Percentiles rank a stretch among this genome's conserved stretches.
Evolutionary conservation across 805 yeast genomes (phyloP).

Genomic region (Saccharomycopsis sp.): DNA sequence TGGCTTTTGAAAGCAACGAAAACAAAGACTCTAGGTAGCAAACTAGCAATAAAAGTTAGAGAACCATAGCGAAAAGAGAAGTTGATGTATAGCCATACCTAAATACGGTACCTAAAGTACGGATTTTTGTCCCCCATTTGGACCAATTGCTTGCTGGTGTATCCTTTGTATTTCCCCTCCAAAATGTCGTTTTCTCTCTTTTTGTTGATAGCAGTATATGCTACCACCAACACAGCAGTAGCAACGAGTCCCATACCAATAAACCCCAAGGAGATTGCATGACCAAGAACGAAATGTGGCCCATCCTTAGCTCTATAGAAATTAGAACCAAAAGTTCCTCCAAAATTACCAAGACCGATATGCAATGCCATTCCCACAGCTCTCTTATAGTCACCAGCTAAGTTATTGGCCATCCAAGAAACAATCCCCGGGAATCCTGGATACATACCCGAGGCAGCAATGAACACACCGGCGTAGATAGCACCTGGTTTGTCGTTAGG

Average conservation of each 20-base stretch:
- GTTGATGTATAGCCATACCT: too few relatives aligned
- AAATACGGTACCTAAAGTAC: slow-evolving; percentile 28
- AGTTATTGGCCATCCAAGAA: slow-evolving; percentile 33
- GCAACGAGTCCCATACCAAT: slow-evolving; percentile 28
- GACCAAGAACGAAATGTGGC: slow-evolving; percentile 29
- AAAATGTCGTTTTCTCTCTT: slow-evolving; percentile 25
- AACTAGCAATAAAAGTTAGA: too few relatives aligned
- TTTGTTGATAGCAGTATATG: slow-evolving; percentile 25
- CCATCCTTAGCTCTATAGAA: slow-evolving; percentile 28
- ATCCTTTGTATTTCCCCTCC: slow-evolving; percentile 29
- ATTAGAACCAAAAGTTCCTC: slow-evolving; percentile 32
- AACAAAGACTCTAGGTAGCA: too few relatives aligned
- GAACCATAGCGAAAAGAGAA: too few relatives aligned
- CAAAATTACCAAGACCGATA: slow-evolving; percentile 34
- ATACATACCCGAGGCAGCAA: slow-evolving; percentile 29
- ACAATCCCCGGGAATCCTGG: slow-evolving; percentile 29
- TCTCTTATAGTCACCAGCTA: slow-evolving; percentile 32
- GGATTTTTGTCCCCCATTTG: slow-evolving; percentile 39
- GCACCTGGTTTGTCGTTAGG: slow-evolving; percentile 25
- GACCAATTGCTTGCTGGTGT: slow-evolving; percentile 27
- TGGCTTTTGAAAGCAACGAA: too few relatives aligned
- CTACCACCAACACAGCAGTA: slow-evolving; percentile 22
- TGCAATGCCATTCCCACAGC: slow-evolving; percentile 35
- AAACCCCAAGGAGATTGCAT: slow-evolving; percentile 29
- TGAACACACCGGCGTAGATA: slow-evolving; percentile 29